Percentiles rank a stretch among this genome's conserved stretches.
These are phyloP conservation scores for Saturnispora halmiae DNA, from an alignment of 805 yeast species.

Conservation along the genomic window DNA sequence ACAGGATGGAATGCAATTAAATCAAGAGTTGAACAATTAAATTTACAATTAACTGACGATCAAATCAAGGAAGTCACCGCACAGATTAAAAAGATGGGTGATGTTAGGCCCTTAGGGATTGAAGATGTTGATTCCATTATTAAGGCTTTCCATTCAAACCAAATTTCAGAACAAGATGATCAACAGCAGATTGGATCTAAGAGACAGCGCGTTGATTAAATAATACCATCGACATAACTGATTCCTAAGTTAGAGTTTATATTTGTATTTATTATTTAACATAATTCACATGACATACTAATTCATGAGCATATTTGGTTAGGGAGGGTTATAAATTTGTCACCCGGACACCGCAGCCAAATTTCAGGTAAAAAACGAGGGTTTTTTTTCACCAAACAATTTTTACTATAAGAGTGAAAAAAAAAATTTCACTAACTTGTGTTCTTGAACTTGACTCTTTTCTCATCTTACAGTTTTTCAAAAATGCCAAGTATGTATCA, in stretches of 20 bases:
- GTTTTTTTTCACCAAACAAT: background rate
- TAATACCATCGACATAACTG: background rate
- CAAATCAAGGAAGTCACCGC: constrained; percentile 48
- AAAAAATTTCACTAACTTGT: background rate
- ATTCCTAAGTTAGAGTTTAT: background rate
- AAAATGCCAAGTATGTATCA: constrained; percentile 10
- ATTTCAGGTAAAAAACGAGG: background rate
- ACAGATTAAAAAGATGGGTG: constrained; percentile 50
- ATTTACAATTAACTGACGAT: constrained; percentile 45
- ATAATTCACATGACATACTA: background rate
- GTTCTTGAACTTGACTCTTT: background rate
- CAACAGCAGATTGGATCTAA: constrained; percentile 6
- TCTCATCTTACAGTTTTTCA: constrained; percentile 1
- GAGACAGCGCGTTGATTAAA: constrained; percentile 18
- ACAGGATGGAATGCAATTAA: constrained; percentile 60
- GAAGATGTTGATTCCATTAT: constrained; percentile 55
- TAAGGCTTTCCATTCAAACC: constrained; percentile 39
- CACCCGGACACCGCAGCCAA: background rate
- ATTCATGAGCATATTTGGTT: background rate
- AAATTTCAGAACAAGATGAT: constrained; percentile 7
- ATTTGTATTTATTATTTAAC: background rate
- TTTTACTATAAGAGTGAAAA: background rate
- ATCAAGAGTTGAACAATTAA: constrained; percentile 51
- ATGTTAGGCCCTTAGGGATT: constrained; percentile 48
- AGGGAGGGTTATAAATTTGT: background rate